Evolutionary conservation across 2,329 filamentous ascomycete genomes (phyloP).

Genomic region (Fusarium tupiense): DNA sequence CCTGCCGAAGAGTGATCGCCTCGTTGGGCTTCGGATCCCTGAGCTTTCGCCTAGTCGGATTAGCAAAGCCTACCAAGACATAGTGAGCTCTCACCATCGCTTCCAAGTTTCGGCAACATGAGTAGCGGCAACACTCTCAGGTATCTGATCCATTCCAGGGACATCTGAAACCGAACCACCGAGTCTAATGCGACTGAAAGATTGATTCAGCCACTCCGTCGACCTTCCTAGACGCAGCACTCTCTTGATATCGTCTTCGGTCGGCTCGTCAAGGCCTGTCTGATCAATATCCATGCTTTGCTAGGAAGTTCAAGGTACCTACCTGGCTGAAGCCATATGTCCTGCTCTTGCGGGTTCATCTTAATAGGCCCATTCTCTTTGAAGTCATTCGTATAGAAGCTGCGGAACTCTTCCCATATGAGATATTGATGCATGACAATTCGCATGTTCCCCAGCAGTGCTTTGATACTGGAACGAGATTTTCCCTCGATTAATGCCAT

Average conservation of each 20-base stretch:
- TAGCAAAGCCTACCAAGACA: accelerated
- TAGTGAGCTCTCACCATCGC: background rate
- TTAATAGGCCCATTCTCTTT: background rate
- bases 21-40: background rate
- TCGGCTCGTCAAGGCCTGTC: background rate
- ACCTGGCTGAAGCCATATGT: background rate
- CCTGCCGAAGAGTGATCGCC: background rate
- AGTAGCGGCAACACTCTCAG: background rate
- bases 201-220: background rate
- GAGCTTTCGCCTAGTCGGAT: background rate
- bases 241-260: background rate
- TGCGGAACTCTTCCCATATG: background rate
- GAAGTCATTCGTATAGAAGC: background rate
- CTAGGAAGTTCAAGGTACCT: accelerated
- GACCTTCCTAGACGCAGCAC: background rate
- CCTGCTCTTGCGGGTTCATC: background rate
- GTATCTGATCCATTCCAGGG: background rate
- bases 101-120: background rate
- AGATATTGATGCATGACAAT: background rate
- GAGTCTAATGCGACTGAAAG: accelerated
- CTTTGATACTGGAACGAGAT: background rate
- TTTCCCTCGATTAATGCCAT: background rate
- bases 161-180: background rate
- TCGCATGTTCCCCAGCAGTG: background rate
- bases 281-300: background rate